A percentile compares a stretch with the other conserved stretches of the same genome.
Conservation (phyloP, 805 yeast genomes). For the Maudiozyma serrabonitensis region DNA sequence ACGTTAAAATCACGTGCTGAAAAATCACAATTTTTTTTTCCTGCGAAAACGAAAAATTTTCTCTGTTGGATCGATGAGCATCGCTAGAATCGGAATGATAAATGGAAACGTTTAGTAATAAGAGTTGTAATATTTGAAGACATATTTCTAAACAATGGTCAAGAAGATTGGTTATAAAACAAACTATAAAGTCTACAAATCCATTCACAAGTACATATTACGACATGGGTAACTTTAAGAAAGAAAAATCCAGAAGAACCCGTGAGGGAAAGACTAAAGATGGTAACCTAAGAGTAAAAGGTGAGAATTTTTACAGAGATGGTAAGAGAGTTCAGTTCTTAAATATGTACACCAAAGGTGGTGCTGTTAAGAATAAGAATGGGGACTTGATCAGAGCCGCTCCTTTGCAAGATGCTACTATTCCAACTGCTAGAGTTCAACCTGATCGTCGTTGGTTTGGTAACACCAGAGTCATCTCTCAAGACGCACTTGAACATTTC, state of each 20-base stretch:
- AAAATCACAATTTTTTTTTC: neutral
- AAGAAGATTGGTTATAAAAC: too few relatives aligned
- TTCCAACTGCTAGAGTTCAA: constrained; percentile 87
- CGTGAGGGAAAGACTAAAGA: constrained; percentile 76
- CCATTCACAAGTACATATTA: neutral
- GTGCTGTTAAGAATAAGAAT: constrained; percentile 73
- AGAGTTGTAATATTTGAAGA: neutral
- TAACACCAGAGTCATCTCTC: constrained; percentile 93
- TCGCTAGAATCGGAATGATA: neutral
- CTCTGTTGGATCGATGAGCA: neutral
- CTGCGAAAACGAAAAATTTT: neutral
- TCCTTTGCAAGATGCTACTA: constrained; percentile 72
- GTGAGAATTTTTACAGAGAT: constrained; percentile 94
- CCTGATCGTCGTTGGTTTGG: constrained; percentile 98
- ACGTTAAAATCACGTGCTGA: neutral
- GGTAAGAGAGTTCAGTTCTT: constrained; percentile 84
- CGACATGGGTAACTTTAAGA: constrained; percentile 84
- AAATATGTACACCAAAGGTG: constrained; percentile 88
- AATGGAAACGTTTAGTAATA: too few relatives aligned
- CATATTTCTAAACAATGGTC: neutral
- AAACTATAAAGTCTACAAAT: neutral
- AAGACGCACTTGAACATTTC: constrained; percentile 89
- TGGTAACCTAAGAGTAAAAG: constrained; percentile 88
- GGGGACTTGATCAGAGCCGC: constrained; percentile 89
- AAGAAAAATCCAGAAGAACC: constrained; percentile 77